Base-by-base conservation (phyloP, 164 flowering plant species). In the Magnolia sinica region DNA sequence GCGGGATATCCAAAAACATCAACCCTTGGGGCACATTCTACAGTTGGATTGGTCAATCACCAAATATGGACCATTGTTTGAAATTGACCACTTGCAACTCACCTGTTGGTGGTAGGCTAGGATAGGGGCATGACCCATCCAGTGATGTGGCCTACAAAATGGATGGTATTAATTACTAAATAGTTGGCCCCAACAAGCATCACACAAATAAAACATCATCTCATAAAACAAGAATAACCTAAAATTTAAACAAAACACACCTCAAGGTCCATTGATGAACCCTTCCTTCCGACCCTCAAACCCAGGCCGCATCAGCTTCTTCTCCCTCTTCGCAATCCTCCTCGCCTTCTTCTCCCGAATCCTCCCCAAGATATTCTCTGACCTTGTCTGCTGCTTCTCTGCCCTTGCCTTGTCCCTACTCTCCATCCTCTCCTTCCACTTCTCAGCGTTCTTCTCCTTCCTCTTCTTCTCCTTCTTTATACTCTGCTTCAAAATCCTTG, bases 261-360 rank as follows among this genome's bases (percentile, higher is more conserved):
- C 79, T 84, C 73, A 81, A 45, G 73, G 72, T 37, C 74, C 83
- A 80, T 85, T 92, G 51, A 94, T 86, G 67, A 81, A 91, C 2
- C 96, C 94, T 20, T 88, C 88, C 79, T 89, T 92, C 58, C 93
- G 90, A 29, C 98, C 97, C 82, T 95, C 97, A 72, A 92, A 96
- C n/a, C 97, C 99, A 0, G 98, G 96, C 37, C 98, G 86, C 91
- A 93, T 80, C 14, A 93, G 92, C 86, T 96, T 93, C 81, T 93
- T 93, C 87, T 96, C 98, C 51, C 99, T 85, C 81, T 91, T 96
- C 7, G 87, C 96, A 77, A 96, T 93, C 75, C 82, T 78, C 75
- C 89, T 81, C 88, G 73, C 81, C 85, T 89, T 96, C 89, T 92
- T 96, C 66, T 89, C 82, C 2, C 87, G 83, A 37, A 82, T 85